A percentile compares a stretch with the other conserved stretches of the same genome.
Conservation (phyloP, 2,329 filamentous ascomycete species). For the Monosporascus sp. region DNA sequence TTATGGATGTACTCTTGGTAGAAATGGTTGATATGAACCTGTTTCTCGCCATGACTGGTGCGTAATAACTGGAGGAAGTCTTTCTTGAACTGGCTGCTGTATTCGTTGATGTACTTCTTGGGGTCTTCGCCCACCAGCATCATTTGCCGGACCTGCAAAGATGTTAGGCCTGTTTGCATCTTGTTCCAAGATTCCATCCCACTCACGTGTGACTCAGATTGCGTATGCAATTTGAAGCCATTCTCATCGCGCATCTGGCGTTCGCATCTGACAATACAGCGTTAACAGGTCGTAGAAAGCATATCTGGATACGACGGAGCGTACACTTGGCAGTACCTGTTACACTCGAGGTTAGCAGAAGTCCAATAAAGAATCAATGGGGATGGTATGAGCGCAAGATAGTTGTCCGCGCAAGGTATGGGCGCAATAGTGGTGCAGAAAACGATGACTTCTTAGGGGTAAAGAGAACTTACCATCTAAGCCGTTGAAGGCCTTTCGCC, state of each 20-base stretch:
- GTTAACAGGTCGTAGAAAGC: neutral
- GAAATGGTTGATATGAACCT: constrained; percentile 83
- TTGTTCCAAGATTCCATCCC: constrained; percentile 5
- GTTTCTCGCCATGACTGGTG: constrained; percentile 86
- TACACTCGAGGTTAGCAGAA: neutral
- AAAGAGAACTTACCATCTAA: constrained; percentile 60
- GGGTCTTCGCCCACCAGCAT: constrained; percentile 81
- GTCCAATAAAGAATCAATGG: neutral
- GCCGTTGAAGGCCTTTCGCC: constrained; percentile 66
- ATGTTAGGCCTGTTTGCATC: neutral
- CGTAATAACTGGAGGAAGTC: constrained; percentile 74
- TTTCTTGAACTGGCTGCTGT: constrained; percentile 70
- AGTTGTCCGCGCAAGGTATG: too few species aligned
- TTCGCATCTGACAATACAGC: constrained; percentile 46
- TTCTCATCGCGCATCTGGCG: constrained; percentile 79
- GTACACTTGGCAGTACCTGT: constrained; percentile 62
- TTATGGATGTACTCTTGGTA: constrained; percentile 91
- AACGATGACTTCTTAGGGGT: neutral
- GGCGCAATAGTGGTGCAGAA: too few species aligned
- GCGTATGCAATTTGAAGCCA: constrained; percentile 83
- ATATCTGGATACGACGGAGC: too few species aligned
- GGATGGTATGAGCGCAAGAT: too few species aligned
- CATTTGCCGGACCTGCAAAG: constrained; percentile 64
- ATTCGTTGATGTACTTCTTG: constrained; percentile 77
- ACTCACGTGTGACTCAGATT: constrained; percentile 68